A percentile compares a stretch with the other conserved stretches of the same genome.
phyloP scores from a whole-genome alignment of 192 early-diverging fungal species.

The Coemansia sp. region DNA sequence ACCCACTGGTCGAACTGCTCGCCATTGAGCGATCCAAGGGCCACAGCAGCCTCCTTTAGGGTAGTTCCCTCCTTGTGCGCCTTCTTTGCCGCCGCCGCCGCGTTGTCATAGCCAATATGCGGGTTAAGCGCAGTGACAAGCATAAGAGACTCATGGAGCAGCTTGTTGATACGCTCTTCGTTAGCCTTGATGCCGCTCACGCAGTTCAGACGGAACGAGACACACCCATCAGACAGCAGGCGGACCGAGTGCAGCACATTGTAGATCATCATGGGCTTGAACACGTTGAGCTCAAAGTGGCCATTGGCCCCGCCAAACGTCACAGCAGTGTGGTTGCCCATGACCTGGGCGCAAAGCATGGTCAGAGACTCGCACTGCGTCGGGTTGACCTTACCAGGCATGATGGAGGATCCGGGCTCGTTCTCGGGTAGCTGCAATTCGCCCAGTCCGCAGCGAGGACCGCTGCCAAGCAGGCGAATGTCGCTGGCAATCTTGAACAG shows the following conservation, averaged over 20 bases:
- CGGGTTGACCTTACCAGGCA: conserved; percentile 99
- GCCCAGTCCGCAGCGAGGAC: conserved; percentile 96
- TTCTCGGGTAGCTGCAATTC: conserved; percentile 97
- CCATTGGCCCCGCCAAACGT: conserved; percentile 92
- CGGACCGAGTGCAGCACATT: conserved; percentile 94
- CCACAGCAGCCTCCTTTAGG: conserved; percentile 90
- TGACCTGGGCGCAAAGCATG: conserved; percentile 98
- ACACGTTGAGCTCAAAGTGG: conserved; percentile 99
- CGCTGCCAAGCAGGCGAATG: conserved; percentile 94
- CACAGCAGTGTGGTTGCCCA: conserved; percentile 97
- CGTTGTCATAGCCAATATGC: conserved; percentile 91
- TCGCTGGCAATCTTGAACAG: conserved; percentile 99
- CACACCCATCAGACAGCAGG: conserved; percentile 78
- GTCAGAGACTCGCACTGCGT: conserved; percentile 99
- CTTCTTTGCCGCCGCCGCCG: conserved; percentile 96
- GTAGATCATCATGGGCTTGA: conserved; percentile 99
- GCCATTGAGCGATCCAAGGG: conserved; percentile 77
- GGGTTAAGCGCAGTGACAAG: conserved; percentile 99
- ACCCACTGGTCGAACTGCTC: conserved; percentile 98
- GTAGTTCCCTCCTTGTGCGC: conserved; percentile 86
- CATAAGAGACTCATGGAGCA: conserved; percentile 95
- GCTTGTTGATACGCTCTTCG: conserved; percentile 80
- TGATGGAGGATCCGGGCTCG: conserved; percentile 98
- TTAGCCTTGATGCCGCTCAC: conserved; percentile 93
- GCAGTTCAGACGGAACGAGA: conserved; percentile 96